Conservation (phyloP, 2,329 filamentous ascomycete species). For the Penicillium sp. region DNA sequence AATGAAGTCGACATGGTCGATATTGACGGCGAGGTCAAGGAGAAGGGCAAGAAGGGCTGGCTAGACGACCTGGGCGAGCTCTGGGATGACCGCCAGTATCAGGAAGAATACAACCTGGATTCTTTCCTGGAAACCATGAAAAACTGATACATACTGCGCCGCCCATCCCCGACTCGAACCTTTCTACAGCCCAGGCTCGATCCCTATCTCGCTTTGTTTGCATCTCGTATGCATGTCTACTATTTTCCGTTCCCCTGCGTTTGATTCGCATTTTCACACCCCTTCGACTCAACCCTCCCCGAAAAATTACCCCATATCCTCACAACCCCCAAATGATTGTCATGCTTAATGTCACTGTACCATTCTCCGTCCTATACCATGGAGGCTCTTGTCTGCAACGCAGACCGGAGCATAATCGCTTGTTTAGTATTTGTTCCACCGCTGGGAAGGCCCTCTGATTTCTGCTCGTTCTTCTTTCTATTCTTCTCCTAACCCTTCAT, state of each 20-base stretch:
- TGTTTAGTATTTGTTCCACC: conserved; percentile 5
- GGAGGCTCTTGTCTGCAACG: conserved; percentile 8
- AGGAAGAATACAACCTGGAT: conserved; percentile 95
- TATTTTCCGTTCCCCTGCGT: not conserved
- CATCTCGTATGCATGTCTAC: not conserved
- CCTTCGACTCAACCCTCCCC: not conserved
- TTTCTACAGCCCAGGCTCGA: not conserved
- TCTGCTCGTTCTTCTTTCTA: conserved; percentile 1
- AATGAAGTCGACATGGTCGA: conserved; percentile 77
- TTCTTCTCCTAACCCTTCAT: conserved; percentile 18
- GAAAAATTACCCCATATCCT: not conserved
- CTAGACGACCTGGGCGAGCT: conserved; percentile 91
- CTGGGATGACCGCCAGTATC: conserved; percentile 97
- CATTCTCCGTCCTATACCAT: conserved; percentile 8
- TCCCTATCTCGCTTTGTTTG: not conserved
- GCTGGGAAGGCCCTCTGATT: conserved; percentile 1
- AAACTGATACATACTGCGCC: conserved; percentile 33
- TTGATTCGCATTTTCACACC: not conserved
- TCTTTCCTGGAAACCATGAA: conserved; percentile 96
- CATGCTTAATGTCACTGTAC: conserved; percentile 12
- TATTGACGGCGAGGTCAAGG: conserved; percentile 84
- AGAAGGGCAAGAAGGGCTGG: conserved; percentile 96
- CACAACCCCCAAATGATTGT: conserved; percentile 7
- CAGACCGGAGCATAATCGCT: conserved; percentile 9
- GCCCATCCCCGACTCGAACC: not conserved